Evolutionary conservation across 108 stramenopile genomes (phyloP).

Genomic region (Stephanodiscus triporus): DNA sequence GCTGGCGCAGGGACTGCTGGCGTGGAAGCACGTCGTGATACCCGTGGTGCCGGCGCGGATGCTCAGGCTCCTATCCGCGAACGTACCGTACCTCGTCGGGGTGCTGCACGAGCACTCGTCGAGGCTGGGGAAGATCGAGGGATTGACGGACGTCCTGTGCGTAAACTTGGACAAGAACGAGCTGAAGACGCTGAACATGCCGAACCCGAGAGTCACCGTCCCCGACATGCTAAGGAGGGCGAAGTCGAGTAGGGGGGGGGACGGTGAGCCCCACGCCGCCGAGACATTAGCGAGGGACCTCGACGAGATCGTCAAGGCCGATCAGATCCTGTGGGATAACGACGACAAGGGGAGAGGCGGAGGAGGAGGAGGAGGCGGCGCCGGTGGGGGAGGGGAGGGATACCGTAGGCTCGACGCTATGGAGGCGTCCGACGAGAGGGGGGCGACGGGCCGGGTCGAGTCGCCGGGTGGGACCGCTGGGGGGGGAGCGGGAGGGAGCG

Average conservation of each 20-base stretch:
- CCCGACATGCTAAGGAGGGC: slow-evolving; percentile 46
- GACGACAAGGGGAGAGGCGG: slow-evolving; percentile 53
- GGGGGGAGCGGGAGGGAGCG: not conserved
- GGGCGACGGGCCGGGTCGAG: slow-evolving; percentile 44
- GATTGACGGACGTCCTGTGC: slow-evolving; percentile 77
- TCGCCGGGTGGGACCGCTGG: no score
- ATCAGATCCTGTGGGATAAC: slow-evolving; percentile 65
- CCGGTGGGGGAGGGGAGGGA: not conserved
- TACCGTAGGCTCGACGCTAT: slow-evolving; percentile 7
- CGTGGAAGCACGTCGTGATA: slow-evolving; percentile 83
- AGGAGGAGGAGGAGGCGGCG: slow-evolving; percentile 37
- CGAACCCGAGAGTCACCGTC: slow-evolving; percentile 30
- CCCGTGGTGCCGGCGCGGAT: slow-evolving; percentile 84
- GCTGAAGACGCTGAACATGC: slow-evolving; percentile 72
- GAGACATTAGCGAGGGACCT: slow-evolving; percentile 79
- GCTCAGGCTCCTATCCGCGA: slow-evolving; percentile 52
- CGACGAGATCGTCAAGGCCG: slow-evolving; percentile 73
- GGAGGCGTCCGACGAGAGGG: slow-evolving; percentile 41
- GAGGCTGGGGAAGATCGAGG: slow-evolving; percentile 49
- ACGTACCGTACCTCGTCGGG: slow-evolving; percentile 77
- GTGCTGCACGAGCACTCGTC: slow-evolving; percentile 47
- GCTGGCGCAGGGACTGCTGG: slow-evolving; percentile 74
- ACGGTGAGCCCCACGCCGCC: slow-evolving; percentile 23
- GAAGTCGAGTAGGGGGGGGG: slow-evolving; percentile 6
- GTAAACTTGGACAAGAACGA: slow-evolving; percentile 77